A percentile compares a stretch with the other conserved stretches of the same genome.
These are phyloP conservation scores for Liriodendron chinense DNA, from an alignment of 164 flowering plant genomes.

Conservation along the genomic window DNA sequence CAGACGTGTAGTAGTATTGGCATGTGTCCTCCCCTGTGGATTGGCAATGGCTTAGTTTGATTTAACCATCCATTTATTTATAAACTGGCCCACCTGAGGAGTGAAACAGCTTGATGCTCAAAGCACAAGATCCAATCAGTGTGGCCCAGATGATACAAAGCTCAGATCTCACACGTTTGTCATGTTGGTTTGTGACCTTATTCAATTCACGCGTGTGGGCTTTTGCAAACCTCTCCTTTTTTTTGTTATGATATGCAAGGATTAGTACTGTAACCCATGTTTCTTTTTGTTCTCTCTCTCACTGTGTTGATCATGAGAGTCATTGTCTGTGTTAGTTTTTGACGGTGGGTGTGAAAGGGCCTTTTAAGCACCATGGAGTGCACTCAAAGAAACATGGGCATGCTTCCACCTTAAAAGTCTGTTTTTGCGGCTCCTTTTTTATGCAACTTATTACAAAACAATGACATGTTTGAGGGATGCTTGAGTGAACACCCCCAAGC, in stretches of 20 bases:
- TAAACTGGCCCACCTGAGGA: too few species aligned
- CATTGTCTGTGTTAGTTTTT: conserved; percentile 2
- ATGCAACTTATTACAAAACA: conserved; percentile 22
- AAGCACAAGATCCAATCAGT: too few species aligned
- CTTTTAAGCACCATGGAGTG: conserved; percentile 32
- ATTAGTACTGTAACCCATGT: conserved; percentile 1
- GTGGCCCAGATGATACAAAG: not conserved
- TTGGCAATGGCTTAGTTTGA: too few species aligned
- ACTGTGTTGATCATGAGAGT: not conserved
- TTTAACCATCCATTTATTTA: too few species aligned
- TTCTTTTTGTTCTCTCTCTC: not conserved
- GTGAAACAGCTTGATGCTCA: too few species aligned
- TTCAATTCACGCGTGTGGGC: too few species aligned
- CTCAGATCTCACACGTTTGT: not conserved
- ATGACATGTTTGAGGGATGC: not conserved
- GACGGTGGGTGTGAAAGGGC: conserved; percentile 32
- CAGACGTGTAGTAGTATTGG: too few species aligned
- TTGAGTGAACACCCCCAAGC: not conserved
- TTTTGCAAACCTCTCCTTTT: too few species aligned
- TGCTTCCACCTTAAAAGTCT: conserved; percentile 47
- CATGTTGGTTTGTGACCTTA: too few species aligned
- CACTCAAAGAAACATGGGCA: conserved; percentile 48
- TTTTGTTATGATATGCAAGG: too few species aligned
- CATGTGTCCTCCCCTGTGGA: too few species aligned
- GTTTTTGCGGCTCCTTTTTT: conserved; percentile 55